Evolutionary conservation across 169 alveolate species (phyloP), one percentile per base, ranked within the genome.

Genomic region (Cytauxzoon felis): DNA sequence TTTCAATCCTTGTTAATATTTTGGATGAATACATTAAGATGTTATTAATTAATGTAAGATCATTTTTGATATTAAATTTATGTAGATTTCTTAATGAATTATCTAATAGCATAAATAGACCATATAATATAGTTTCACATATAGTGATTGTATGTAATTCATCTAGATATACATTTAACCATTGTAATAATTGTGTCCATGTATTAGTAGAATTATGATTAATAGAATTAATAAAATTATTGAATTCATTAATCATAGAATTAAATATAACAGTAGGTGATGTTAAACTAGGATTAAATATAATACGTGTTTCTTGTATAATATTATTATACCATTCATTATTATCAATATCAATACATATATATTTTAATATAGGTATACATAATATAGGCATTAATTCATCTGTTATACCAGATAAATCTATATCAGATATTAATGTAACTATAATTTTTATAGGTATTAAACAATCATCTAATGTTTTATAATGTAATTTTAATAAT

Each of bases 331-430:
- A 59, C 84, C 84, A 73, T 57, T 73, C 84, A 38, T 62, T 60
- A 18, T 73, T 79, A 24, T 73, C 84, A 18, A 32, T 48, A 23
- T 61, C 79, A 36, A 45, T 54, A 42, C 80, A 73, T 27, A 73
- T 51, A 50, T 73, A 65, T 63, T 61, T 49, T 47, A 73, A 60
- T 36, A 73, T 73, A 0, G 84, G 84, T 2, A 73, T 51, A 42
- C 80, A 73, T 3, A 73, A 79, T 40, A 21, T 72, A 3, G 84
- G 84, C 84, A 73, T 73, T 23, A 73, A 67, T 23, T 73, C 49
- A 24, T 73, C 71, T 9, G 84, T 30, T 3, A 73, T 45, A 0
- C 75, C 84, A 26, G 58, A 32, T 13, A 73, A 50, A 19, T 73
- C 84, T 8, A 64, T 41, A 50, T 73, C 84, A 1, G 84, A 53